Evolutionary conservation across 768 basidiomycete species (phyloP), one percentile per base, ranked within the genome.

Genomic region (Boletus patriciae): DNA sequence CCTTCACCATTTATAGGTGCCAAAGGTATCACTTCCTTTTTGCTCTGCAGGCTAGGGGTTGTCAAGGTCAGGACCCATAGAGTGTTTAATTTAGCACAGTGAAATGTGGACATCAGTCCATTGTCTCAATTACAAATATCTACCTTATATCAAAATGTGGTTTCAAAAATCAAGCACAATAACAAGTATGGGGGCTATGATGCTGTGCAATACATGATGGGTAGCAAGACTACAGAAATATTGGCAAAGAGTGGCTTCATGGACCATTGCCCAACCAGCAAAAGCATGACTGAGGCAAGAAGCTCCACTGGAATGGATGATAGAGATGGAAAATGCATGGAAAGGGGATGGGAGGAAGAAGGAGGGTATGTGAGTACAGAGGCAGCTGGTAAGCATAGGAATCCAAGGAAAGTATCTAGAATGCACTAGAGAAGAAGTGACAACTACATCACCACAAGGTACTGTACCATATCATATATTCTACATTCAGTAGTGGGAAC

Each of bases 141-240:
- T n/a, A n/a, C n/a, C n/a, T n/a, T 56, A 16, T 6, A 51, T 41
- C 0, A 27, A n/a, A 51, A 46, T 10, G 37, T 56, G 6, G 9
- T 50, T 0, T 31, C 27, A 3, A 4, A 8, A 1, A 45, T 56
- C 8, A 21, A 38, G 3, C 40, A 10, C 2, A n/a, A 56, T 1
- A 1, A 16, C 1, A 38, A 37, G 18, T 46, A 50, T 34, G 49
- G 55, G 0, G 55, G 49, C 0, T 56, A 51, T 34, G 55, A 56
- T 41, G 55, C 16, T 0, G 29, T 51, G 3, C 36, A 46, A 3
- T 34, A 46, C 7, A 45, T 56, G 49, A 51, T 56, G 50, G 55
- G 49, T 0, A 27, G 1, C 0, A 50, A 34, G 13, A 50, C 43
- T 2, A 49, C 43, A 2, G 43, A 56, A 5, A 4, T 21, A 4